These are phyloP conservation scores for Globisporangium parvum DNA, from an alignment of 352 stramenopile genomes.

Conservation along the genomic window DNA sequence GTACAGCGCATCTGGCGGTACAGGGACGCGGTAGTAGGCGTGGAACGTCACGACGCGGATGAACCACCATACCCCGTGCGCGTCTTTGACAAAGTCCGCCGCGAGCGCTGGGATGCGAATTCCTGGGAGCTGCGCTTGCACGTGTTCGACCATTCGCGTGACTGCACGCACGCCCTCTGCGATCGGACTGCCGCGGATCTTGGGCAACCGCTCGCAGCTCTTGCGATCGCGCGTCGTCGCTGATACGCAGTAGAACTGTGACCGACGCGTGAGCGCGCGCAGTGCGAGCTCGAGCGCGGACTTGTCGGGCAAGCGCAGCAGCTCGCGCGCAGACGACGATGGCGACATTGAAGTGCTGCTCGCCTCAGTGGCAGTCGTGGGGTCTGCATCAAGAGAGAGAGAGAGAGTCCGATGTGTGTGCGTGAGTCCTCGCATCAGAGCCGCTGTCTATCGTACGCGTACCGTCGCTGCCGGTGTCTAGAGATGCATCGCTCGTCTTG, in stretches of 20 bases:
- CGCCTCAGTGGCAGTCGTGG: not conserved
- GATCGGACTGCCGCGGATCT: slow-evolving; percentile 52
- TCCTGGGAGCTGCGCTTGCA: slow-evolving; percentile 46
- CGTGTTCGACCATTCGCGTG: slow-evolving; percentile 56
- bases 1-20: slow-evolving; percentile 21
- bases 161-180: slow-evolving; percentile 38
- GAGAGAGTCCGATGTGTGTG: too few species aligned
- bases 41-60: slow-evolving; percentile 54
- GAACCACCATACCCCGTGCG: slow-evolving; percentile 56
- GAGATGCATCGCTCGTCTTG: too few species aligned
- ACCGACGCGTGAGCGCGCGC: slow-evolving; percentile 15
- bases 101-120: slow-evolving; percentile 54
- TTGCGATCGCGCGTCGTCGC: slow-evolving; percentile 28
- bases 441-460: not conserved
- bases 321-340: not conserved
- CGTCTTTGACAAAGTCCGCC: slow-evolving; percentile 69
- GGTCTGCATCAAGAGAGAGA: not conserved
- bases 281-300: slow-evolving; percentile 14
- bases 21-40: slow-evolving; percentile 26
- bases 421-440: too few species aligned
- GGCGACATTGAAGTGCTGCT: not conserved
- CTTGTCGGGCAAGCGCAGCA: not conserved
- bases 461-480: not conserved
- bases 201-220: slow-evolving; percentile 28
- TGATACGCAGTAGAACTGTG: slow-evolving; percentile 35